A percentile compares a stretch with the other conserved stretches of the same genome.
Evolutionary conservation across 2,329 filamentous ascomycete species (phyloP).

Genomic region (Tolypocladium amazonense): DNA sequence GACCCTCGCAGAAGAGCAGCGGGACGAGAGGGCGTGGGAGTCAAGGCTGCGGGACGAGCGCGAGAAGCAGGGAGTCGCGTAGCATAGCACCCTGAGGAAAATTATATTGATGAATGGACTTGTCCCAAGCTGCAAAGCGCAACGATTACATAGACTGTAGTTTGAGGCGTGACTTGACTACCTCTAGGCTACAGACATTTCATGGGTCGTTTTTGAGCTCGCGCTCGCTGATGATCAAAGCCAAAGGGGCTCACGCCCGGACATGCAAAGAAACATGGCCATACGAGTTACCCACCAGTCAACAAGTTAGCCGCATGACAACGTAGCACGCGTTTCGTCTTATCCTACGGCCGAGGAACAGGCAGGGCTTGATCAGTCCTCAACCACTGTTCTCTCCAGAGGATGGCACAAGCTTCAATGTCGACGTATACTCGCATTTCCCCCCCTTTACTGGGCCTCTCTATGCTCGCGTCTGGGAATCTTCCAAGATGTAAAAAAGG

Average conservation of each 20-base stretch:
- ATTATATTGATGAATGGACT: background rate
- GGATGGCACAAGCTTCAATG: background rate
- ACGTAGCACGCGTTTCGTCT: no score
- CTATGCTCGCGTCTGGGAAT: slow-evolving; percentile 8
- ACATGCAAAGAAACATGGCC: background rate
- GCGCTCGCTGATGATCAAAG: background rate
- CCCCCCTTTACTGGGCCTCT: slow-evolving; percentile 12
- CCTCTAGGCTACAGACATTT: background rate
- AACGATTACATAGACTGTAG: background rate
- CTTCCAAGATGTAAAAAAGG: background rate
- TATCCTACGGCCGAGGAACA: background rate
- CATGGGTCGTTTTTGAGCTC: background rate
- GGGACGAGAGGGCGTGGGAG: slow-evolving; percentile 12
- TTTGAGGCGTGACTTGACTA: background rate
- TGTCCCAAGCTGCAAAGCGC: background rate
- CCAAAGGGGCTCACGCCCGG: background rate
- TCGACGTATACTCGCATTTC: slow-evolving; percentile 8
- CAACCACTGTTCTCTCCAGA: background rate
- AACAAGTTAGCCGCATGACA: background rate
- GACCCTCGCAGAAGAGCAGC: slow-evolving; percentile 3
- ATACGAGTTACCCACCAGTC: background rate
- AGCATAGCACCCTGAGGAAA: background rate
- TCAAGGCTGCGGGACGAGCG: slow-evolving; percentile 9
- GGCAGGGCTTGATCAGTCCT: background rate
- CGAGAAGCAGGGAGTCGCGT: background rate